phyloP scores from a whole-genome alignment of 2,329 filamentous ascomycete genomes.

The Calonectria hongkongensis region DNA sequence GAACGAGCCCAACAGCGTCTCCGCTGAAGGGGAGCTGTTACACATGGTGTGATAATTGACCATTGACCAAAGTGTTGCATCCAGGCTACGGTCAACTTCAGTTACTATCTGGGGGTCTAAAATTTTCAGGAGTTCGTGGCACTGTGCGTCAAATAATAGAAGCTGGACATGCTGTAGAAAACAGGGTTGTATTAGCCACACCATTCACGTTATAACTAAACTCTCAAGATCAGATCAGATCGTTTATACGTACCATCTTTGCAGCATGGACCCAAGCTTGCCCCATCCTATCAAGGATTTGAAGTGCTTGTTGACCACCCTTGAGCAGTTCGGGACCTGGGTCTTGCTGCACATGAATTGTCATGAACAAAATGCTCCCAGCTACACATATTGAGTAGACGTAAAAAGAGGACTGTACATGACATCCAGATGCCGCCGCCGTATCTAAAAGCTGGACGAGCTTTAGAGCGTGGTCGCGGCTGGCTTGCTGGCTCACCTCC shows the following conservation, averaged over 20 bases:
- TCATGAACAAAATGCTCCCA: constrained; percentile 28
- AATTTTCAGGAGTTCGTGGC: constrained; percentile 28
- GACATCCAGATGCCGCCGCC: constrained; percentile 24
- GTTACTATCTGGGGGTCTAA: constrained; percentile 24
- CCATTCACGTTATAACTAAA: background rate
- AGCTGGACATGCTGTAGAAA: constrained; percentile 28
- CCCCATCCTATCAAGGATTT: constrained; percentile 31
- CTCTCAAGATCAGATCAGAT: background rate
- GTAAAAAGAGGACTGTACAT: constrained; percentile 39
- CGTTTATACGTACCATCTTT: constrained; percentile 35
- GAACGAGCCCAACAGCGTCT: background rate
- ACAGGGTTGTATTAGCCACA: background rate
- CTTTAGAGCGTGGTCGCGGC: constrained; percentile 30
- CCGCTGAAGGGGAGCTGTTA: background rate
- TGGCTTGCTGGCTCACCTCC: constrained; percentile 23
- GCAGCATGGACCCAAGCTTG: constrained; percentile 39
- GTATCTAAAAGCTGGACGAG: constrained; percentile 19
- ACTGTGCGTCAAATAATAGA: constrained; percentile 36
- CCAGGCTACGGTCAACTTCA: constrained; percentile 29
- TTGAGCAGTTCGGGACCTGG: constrained; percentile 5
- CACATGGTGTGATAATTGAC: constrained; percentile 42
- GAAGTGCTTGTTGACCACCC: constrained; percentile 17
- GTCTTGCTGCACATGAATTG: constrained; percentile 12
- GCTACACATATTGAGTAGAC: constrained; percentile 37
- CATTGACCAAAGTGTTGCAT: constrained; percentile 38